Base-by-base conservation (phyloP, 192 early-diverging fungal species). In the Coemansia asiatica region DNA sequence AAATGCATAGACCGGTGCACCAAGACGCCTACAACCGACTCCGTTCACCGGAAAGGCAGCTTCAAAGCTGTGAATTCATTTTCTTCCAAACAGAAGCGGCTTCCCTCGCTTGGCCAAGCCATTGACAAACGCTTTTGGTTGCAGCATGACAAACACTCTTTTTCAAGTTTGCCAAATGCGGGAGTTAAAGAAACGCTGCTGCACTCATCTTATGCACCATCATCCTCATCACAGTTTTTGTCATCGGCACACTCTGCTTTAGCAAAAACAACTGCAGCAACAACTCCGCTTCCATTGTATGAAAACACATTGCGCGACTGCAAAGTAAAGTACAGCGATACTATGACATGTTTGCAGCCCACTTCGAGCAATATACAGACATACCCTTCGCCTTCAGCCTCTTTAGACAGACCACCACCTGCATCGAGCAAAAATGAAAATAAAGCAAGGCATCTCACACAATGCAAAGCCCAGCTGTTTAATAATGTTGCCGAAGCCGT, bases 191-290 rank as follows among this genome's bases (percentile, higher is more conserved):
- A 36, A 36, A 7, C 35, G 35, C 35, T 7, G 35, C 35, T 7
- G 35, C 35, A 36, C 51, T 54, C 23, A 23, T 23, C 22, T 25
- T 27, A 54, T 54, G 51, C 51, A 54, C 9, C 23, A 54, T 54
- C 51, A 54, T 16, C 51, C 22, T 23, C 4, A 6, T 54, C 51
- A 54, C 12, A 26, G 13, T 54, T 54, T 26, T 23, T 1, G 51
- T 54, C 51, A 54, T 26, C 51, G 2, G 23, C 16, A 19, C 48
- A 22, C 6, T 22, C 23, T 4, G 3, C 48, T 9, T 49, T 49
- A n/a, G 48, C 48, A 4, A 22, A 7, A 18, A 9, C 48, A n/a
- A n/a, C 23, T 4, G 6, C 51, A 8, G 22, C 26, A 26, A 23
- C 51, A 9, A 26, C 13, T 2, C 9, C 51, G 51, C 26, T 23